These are phyloP conservation scores for Mycena galopus DNA, from an alignment of 768 basidiomycete species.

Conservation along the genomic window DNA sequence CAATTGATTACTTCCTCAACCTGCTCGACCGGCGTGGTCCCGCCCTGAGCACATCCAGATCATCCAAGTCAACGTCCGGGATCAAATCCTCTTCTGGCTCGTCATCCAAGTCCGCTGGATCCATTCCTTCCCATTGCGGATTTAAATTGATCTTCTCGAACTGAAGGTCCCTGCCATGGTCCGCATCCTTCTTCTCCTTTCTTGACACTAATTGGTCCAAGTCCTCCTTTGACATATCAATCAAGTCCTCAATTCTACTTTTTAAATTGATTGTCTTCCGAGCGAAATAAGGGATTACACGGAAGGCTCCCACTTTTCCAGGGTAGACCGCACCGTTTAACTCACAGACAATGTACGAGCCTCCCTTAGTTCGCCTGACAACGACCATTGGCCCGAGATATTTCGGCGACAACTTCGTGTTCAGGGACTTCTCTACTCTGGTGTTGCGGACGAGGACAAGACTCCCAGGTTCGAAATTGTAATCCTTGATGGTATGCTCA, in stretches of 20 bases:
- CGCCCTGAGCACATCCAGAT: too few species aligned
- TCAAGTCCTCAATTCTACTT: neutral
- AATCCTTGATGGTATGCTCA: neutral
- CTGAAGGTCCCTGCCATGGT: neutral
- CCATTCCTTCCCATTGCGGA: neutral
- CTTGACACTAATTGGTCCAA: neutral
- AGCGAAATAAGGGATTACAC: neutral
- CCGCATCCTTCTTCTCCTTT: neutral
- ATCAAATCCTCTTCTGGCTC: too few species aligned
- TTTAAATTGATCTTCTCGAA: neutral
- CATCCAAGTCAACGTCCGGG: too few species aligned
- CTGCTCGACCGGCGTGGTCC: too few species aligned
- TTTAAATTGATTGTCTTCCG: neutral
- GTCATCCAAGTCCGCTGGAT: neutral
- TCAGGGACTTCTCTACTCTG: neutral
- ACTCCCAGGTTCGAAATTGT: neutral
- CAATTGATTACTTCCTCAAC: too few species aligned
- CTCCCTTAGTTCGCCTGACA: too few species aligned
- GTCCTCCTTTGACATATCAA: constrained; percentile 4
- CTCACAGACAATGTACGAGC: neutral
- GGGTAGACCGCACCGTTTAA: neutral
- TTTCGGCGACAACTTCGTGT: too few species aligned
- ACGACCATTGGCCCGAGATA: too few species aligned
- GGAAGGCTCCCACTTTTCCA: neutral
- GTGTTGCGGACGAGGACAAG: neutral